These are phyloP conservation scores for Lachnellula cervina DNA, from an alignment of 2,329 filamentous ascomycete species.

Conservation along the genomic window DNA sequence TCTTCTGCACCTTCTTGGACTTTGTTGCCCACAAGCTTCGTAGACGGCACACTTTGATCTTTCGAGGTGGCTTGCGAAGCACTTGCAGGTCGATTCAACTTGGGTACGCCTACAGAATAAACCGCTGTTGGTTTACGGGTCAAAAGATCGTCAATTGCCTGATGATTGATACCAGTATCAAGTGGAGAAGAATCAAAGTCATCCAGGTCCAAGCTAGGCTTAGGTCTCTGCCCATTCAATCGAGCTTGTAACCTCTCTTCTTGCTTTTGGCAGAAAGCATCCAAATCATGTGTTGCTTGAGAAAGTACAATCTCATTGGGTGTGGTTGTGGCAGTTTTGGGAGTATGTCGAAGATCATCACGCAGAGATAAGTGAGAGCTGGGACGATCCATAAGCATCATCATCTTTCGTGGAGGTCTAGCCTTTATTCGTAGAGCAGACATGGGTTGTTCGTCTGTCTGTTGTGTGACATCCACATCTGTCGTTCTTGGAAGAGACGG, in stretches of 20 bases:
- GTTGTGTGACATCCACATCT: not conserved
- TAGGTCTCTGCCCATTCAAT: slow-evolving; percentile 8
- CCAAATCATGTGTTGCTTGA: slow-evolving; percentile 16
- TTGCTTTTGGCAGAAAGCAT: slow-evolving; percentile 16
- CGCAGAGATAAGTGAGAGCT: slow-evolving; percentile 8
- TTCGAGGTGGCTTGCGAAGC: not conserved
- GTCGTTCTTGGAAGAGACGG: not conserved
- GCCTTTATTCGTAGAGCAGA: slow-evolving; percentile 28
- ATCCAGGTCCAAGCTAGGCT: slow-evolving; percentile 3
- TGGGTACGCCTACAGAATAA: not conserved
- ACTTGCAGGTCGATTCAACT: not conserved
- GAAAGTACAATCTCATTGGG: slow-evolving; percentile 11
- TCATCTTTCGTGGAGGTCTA: slow-evolving; percentile 25
- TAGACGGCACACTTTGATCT: not conserved
- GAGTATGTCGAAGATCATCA: not conserved
- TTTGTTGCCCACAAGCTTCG: not conserved
- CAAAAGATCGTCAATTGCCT: slow-evolving; percentile 17
- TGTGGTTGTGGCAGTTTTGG: not conserved
- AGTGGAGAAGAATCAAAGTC: slow-evolving; percentile 8
- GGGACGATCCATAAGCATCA: slow-evolving; percentile 28
- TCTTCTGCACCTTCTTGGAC: not conserved
- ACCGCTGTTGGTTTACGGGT: slow-evolving; percentile 6
- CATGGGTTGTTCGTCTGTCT: slow-evolving; percentile 4
- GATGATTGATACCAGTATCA: slow-evolving; percentile 18
- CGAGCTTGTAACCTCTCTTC: slow-evolving; percentile 15